phyloP scores from a whole-genome alignment of 257 asterid genomes.

The Plantago elongata region DNA sequence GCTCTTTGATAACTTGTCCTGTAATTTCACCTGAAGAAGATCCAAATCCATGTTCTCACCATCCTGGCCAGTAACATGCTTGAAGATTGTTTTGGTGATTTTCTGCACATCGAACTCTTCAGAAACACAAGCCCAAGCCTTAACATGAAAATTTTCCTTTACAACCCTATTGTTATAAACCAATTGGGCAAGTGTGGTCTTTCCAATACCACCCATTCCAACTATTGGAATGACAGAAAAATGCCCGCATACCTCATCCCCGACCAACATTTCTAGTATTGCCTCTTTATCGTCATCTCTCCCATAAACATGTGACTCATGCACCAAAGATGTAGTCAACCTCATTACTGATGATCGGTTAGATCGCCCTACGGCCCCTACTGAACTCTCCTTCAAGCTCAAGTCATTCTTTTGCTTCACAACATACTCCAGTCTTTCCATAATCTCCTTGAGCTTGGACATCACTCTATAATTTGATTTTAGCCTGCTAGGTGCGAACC shows the following conservation, averaged over 20 bases:
- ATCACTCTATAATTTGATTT: conserved; percentile 34
- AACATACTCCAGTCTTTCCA: conserved; percentile 25
- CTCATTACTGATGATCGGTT: conserved; percentile 21
- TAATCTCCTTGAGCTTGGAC: conserved; percentile 42
- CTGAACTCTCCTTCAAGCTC: conserved; percentile 29
- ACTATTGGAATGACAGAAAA: conserved; percentile 55
- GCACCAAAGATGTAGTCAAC: conserved; percentile 44
- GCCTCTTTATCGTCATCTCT: conserved; percentile 49
- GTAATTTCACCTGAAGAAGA: conserved; percentile 39
- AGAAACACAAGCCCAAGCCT: conserved; percentile 54
- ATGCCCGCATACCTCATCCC: conserved; percentile 20
- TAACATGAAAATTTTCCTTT: conserved; percentile 27
- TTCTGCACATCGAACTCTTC: conserved; percentile 37
- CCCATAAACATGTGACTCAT: conserved; percentile 54
- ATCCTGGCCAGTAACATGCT: conserved; percentile 20
- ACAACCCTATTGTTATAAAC: conserved; percentile 38
- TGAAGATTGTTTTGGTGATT: conserved; percentile 38
- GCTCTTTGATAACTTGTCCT: conserved; percentile 34
- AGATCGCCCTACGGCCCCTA: conserved; percentile 24
- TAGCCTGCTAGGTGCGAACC: conserved; percentile 34
- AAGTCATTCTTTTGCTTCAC: conserved; percentile 34
- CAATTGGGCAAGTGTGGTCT: conserved; percentile 53
- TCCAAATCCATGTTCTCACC: conserved; percentile 34
- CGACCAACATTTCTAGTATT: conserved; percentile 35
- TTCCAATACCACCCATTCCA: conserved; percentile 71